A percentile compares a stretch with the other conserved stretches of the same genome.
phyloP scores from a whole-genome alignment of 768 basidiomycete genomes.

The Tricholoma saponaceum region DNA sequence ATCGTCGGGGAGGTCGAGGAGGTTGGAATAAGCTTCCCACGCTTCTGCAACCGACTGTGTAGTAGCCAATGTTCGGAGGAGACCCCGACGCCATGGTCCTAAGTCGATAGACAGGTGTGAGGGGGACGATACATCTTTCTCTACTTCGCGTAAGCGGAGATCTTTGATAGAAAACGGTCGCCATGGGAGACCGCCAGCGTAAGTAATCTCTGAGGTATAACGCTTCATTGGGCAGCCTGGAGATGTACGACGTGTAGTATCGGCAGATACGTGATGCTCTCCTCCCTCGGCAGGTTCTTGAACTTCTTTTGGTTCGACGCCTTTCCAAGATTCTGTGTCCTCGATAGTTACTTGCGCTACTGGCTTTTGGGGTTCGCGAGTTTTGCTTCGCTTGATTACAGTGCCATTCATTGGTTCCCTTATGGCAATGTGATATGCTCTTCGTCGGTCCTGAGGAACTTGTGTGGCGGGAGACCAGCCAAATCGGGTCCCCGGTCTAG shows the following conservation, averaged over 20 bases:
- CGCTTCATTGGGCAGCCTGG: neutral
- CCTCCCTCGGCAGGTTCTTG: neutral
- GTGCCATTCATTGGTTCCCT: neutral
- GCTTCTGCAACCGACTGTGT: slow-evolving; percentile 23
- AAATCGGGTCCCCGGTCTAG: neutral
- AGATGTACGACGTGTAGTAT: neutral
- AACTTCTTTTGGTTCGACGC: neutral
- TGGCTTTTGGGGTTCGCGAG: neutral
- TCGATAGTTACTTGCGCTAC: neutral
- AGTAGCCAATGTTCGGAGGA: slow-evolving; percentile 16
- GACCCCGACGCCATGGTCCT: slow-evolving; percentile 9
- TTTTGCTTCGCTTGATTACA: neutral
- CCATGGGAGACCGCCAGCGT: slow-evolving; percentile 26
- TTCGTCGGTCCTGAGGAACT: neutral
- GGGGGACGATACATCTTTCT: neutral
- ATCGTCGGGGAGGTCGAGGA: slow-evolving; percentile 25
- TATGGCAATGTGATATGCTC: neutral
- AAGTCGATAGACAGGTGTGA: slow-evolving; percentile 3
- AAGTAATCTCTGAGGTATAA: slow-evolving; percentile 8
- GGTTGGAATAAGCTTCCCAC: slow-evolving; percentile 39
- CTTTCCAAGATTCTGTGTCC: neutral
- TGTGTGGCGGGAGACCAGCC: neutral
- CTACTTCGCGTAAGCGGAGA: neutral
- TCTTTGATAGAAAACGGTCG: slow-evolving; percentile 9
- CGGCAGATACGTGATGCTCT: neutral